A percentile compares a stretch with the other conserved stretches of the same genome.
These are phyloP conservation scores for Citrus unshiu DNA, from an alignment of 345 rosid genomes.

Conservation along the genomic window DNA sequence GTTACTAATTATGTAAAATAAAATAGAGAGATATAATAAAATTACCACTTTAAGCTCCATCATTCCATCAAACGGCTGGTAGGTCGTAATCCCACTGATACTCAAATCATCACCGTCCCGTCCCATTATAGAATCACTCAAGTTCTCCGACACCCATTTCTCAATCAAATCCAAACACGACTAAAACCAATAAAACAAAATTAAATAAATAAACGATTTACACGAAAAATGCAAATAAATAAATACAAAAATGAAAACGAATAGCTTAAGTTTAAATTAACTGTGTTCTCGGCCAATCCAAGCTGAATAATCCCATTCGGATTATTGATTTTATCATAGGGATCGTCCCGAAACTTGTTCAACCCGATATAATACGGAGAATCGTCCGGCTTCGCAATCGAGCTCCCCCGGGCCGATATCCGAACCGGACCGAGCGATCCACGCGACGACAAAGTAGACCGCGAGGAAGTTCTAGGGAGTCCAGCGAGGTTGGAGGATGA, in stretches of 20 bases:
- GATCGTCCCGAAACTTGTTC: slow-evolving; percentile 58
- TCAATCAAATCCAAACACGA: slow-evolving; percentile 86
- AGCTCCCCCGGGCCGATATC: slow-evolving; percentile 49
- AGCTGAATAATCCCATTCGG: slow-evolving; percentile 77
- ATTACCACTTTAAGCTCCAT: slow-evolving; percentile 77
- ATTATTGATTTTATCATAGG: slow-evolving; percentile 47
- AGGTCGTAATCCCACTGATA: slow-evolving; percentile 61
- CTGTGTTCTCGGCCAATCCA: slow-evolving; percentile 78
- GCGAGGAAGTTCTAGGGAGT: slow-evolving; percentile 50
- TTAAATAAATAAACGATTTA: not conserved
- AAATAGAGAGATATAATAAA: too few species aligned
- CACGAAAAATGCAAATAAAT: not conserved
- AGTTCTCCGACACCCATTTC: slow-evolving; percentile 70
- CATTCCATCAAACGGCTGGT: slow-evolving; percentile 72
- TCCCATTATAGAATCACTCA: slow-evolving; percentile 38
- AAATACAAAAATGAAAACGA: not conserved
- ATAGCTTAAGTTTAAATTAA: slow-evolving; percentile 22
- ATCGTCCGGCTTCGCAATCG: slow-evolving; percentile 54
- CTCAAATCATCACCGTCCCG: slow-evolving; percentile 38
- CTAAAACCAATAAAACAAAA: slow-evolving; percentile 30
- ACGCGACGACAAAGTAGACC: slow-evolving; percentile 44
- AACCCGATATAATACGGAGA: slow-evolving; percentile 72
- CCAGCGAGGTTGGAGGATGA: slow-evolving; percentile 45
- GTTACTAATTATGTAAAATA: not conserved
- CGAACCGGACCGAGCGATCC: slow-evolving; percentile 57